Percentiles rank a stretch among this genome's conserved stretches.
Evolutionary conservation across 345 rosid species (phyloP).

Genomic region (Populus davidiana): DNA sequence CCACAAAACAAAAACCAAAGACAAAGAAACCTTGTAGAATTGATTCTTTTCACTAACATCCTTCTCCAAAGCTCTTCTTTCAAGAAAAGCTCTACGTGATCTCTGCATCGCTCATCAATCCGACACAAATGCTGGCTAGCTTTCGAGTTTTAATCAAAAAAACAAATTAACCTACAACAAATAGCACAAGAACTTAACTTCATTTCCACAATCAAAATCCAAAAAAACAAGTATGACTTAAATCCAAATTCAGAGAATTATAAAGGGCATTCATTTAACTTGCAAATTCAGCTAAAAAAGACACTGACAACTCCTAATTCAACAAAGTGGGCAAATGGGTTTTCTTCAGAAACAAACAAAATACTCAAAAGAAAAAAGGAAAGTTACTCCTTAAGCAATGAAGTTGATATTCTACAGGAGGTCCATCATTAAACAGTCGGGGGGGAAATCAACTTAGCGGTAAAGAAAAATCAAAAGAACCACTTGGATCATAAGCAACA

Average conservation of each 20-base stretch:
- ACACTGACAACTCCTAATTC: neutral
- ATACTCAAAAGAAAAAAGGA: neutral
- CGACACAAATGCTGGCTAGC: neutral
- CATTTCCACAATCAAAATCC: neutral
- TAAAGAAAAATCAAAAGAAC: slow-evolving; percentile 19
- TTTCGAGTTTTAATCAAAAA: neutral
- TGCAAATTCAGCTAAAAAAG: slow-evolving; percentile 18
- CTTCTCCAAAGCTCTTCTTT: slow-evolving; percentile 55
- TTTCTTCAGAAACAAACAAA: neutral
- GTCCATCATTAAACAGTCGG: neutral
- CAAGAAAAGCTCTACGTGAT: slow-evolving; percentile 74
- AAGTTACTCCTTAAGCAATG: neutral
- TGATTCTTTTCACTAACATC: slow-evolving; percentile 32
- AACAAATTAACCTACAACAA: slow-evolving; percentile 9
- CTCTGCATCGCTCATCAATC: slow-evolving; percentile 81
- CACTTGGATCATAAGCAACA: neutral
- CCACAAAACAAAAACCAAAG: slow-evolving; percentile 72
- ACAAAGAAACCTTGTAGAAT: slow-evolving; percentile 60
- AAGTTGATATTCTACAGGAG: slow-evolving; percentile 1
- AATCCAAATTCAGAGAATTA: neutral
- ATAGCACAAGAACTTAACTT: neutral
- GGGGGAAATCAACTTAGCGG: slow-evolving; percentile 21
- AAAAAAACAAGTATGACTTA: neutral
- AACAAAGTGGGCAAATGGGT: neutral
- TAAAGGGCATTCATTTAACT: slow-evolving; percentile 2